These are phyloP conservation scores for Colletotrichum salicis DNA, from an alignment of 2,329 filamentous ascomycete genomes.

Conservation along the genomic window DNA sequence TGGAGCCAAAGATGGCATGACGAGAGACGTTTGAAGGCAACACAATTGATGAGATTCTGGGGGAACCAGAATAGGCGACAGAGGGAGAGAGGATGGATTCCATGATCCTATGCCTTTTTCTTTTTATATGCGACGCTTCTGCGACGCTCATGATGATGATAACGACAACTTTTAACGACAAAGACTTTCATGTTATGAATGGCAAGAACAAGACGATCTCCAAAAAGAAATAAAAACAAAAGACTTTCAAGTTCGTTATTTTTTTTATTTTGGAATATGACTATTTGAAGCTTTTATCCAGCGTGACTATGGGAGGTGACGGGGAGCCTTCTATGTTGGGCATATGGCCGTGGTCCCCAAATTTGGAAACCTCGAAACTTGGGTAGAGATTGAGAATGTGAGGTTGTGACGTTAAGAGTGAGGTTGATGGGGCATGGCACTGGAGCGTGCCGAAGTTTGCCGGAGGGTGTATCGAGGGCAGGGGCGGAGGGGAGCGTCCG, in stretches of 20 bases:
- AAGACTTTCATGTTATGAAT: conserved; percentile 20
- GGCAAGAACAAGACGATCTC: neutral
- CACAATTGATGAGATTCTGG: neutral
- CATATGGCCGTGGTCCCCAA: too few relatives aligned
- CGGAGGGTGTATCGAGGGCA: too few relatives aligned
- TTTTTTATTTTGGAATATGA: neutral
- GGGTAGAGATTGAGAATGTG: too few relatives aligned
- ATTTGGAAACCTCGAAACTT: too few relatives aligned
- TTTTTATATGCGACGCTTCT: neutral
- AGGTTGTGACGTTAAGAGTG: too few relatives aligned
- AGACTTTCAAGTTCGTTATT: neutral
- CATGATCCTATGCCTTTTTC: neutral
- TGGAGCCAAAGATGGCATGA: neutral
- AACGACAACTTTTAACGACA: conserved; percentile 16
- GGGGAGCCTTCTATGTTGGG: neutral
- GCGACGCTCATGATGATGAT: conserved; percentile 26
- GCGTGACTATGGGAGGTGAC: neutral
- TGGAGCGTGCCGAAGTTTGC: too few relatives aligned
- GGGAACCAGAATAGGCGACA: neutral
- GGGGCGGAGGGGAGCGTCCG: too few relatives aligned
- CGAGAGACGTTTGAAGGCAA: neutral
- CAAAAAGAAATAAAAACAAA: conserved; percentile 9
- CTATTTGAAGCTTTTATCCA: neutral
- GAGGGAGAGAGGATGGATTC: neutral
- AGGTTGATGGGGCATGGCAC: too few relatives aligned